A percentile compares a stretch with the other conserved stretches of the same genome.
Evolutionary conservation across 306 rosid genomes (phyloP).

Genomic region (Benincasa hispida): DNA sequence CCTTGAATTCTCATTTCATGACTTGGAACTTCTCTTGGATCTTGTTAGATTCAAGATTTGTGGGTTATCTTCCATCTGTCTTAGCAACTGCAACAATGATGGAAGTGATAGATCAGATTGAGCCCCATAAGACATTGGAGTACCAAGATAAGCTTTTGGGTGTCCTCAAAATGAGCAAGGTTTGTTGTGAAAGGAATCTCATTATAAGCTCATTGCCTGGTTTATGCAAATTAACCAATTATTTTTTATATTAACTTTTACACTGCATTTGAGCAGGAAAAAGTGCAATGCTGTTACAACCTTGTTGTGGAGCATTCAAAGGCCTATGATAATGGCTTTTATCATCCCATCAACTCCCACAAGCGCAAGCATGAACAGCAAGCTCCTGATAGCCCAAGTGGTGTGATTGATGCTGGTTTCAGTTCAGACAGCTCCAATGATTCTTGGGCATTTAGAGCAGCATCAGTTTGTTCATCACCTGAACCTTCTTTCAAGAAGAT

Average conservation of each 20-base stretch:
- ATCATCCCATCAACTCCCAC: neutral
- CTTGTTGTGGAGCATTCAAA: constrained; percentile 16
- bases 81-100: constrained; percentile 57
- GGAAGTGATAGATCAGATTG: constrained; percentile 49
- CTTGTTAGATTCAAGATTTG: constrained; percentile 46
- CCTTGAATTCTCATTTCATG: neutral
- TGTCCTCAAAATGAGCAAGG: constrained; percentile 48
- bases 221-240: neutral
- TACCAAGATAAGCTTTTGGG: constrained; percentile 44
- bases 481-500: constrained; percentile 5
- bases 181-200: constrained; percentile 5
- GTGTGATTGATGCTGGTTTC: constrained; percentile 9
- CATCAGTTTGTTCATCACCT: constrained; percentile 4
- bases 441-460: neutral
- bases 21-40: neutral
- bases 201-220: neutral
- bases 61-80: constrained; percentile 50
- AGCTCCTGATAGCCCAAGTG: constrained; percentile 9
- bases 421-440: constrained; percentile 13
- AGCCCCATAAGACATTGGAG: constrained; percentile 26
- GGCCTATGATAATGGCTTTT: neutral
- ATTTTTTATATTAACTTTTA: constrained; percentile 3
- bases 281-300: constrained; percentile 39
- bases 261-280: constrained; percentile 30
- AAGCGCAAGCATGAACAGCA: neutral